Evolutionary conservation across 106 monocot genomes (phyloP).

Genomic region (Dendrobium huoshanense): DNA sequence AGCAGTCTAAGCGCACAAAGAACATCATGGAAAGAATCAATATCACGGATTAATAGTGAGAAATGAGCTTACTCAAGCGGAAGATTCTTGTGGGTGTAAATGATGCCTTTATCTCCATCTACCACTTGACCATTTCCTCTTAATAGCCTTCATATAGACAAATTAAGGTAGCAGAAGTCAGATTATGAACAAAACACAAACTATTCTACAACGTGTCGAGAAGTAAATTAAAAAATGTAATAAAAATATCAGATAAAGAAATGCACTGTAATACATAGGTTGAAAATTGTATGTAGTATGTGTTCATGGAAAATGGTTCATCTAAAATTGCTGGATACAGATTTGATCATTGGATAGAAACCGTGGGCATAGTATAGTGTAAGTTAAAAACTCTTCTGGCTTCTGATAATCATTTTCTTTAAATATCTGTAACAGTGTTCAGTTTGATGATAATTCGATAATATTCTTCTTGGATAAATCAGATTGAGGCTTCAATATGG

Average conservation of each 20-base stretch:
- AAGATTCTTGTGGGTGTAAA: conserved; percentile 81
- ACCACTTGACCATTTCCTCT: conserved; percentile 87
- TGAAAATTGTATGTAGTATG: not conserved
- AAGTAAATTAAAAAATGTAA: not conserved
- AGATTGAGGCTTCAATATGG: too few relatives aligned
- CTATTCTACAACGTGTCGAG: not conserved
- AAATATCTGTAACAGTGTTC: too few relatives aligned
- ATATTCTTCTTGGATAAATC: too few relatives aligned
- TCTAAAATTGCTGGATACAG: not conserved
- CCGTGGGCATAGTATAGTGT: not conserved
- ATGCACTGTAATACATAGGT: not conserved
- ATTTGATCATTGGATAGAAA: not conserved
- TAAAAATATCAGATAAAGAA: not conserved
- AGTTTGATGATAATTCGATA: too few relatives aligned
- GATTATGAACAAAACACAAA: not conserved
- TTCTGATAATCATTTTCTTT: too few relatives aligned
- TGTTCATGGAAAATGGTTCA: not conserved
- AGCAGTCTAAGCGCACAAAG: too few relatives aligned
- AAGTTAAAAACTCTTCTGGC: too few relatives aligned
- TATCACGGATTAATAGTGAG: not conserved
- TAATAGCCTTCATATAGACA: conserved; percentile 42
- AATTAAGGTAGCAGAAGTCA: not conserved
- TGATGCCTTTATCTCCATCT: conserved; percentile 77
- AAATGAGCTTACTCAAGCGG: conserved; percentile 30
- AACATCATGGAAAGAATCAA: too few relatives aligned